Base-by-base conservation (phyloP, 2,329 filamentous ascomycete genomes). In the Nigrograna mackinnonii region DNA sequence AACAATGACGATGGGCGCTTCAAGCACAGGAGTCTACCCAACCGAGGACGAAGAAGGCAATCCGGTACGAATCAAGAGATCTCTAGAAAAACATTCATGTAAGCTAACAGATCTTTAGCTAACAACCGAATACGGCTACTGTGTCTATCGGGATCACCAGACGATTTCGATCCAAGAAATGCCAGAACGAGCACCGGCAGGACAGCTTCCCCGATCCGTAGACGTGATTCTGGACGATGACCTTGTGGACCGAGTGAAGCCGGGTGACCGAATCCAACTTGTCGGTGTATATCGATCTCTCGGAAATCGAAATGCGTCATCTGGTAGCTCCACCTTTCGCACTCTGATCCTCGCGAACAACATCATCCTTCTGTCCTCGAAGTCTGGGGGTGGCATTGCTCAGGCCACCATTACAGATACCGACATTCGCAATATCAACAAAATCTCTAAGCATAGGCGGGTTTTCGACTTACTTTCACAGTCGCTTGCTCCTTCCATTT, bases 141-240 rank as follows among this genome's bases (percentile, higher is more conserved):
- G 87, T 67, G 94, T 87, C 37, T 99, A 96, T 72, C 82, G 92
- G 62, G 94, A 99, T 67, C 94, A 99, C 66, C 94, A 99, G 69
- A 96, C 89, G 13, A 90, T 99, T 46, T 96, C 92, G 0, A 96
- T 99, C 54, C 94, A 99, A 72, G 94, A 99, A 75, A 99, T 99
- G 94, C 94, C 94, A 1, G 94, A 99, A 70, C 80, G 92, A 57
- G 94, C 94, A 2, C 94, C 94, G 40, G 92, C 94, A 45, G 94
- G 94, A 39, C 94, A 97, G 75, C 80, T 99, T 51, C 94, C 94
- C 46, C 86, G 94, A 40, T 91, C 92, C 42, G 94, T 99, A 14
- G 94, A 99, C 70, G 91, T 97, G 12, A 91, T 99, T 55, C 76
- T 99, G 52, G 94, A 99, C 66, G 94, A 99, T 66, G 94, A 99